Evolutionary conservation across 345 rosid genomes (phyloP).

Genomic region (Angophora floribunda): DNA sequence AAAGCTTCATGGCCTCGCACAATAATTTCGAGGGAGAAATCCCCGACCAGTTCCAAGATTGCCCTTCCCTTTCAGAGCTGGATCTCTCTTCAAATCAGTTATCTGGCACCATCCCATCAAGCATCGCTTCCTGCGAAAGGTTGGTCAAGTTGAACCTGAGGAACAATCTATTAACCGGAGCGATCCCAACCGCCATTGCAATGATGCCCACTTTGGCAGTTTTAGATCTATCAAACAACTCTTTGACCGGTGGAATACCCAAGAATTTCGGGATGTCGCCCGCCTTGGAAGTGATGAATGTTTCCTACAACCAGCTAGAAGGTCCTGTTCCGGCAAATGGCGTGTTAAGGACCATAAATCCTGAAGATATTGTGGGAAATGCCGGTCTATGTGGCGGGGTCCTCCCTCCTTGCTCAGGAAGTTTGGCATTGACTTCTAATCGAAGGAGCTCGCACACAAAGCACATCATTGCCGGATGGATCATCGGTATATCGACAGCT

Average conservation of each 20-base stretch:
- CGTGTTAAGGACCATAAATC: conserved; percentile 65
- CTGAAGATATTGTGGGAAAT: conserved; percentile 64
- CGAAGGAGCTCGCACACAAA: conserved; percentile 32
- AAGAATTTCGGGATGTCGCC: conserved; percentile 71
- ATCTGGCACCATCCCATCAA: conserved; percentile 60
- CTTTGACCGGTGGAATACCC: conserved; percentile 66
- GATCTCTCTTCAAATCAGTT: conserved; percentile 79
- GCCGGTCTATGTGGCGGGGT: conserved; percentile 71
- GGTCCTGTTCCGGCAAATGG: conserved; percentile 85
- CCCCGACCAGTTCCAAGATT: conserved; percentile 88
- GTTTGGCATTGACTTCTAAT: conserved; percentile 14
- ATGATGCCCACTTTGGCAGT: conserved; percentile 80
- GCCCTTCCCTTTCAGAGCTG: conserved; percentile 71
- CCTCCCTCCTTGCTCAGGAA: conserved; percentile 65
- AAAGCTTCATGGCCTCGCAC: conserved; percentile 50
- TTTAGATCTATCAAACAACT: conserved; percentile 84
- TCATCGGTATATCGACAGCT: conserved; percentile 51
- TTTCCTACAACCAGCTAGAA: conserved; percentile 72
- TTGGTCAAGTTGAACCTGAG: conserved; percentile 61
- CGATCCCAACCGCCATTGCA: conserved; percentile 56
- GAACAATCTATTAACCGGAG: conserved; percentile 55
- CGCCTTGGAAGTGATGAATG: conserved; percentile 67
- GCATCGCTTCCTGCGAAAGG: conserved; percentile 82
- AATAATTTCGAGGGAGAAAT: conserved; percentile 66
- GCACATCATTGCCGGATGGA: conserved; percentile 52